phyloP scores from a whole-genome alignment of 2,329 filamentous ascomycete genomes.

The Aspergillus quadrilineatus region DNA sequence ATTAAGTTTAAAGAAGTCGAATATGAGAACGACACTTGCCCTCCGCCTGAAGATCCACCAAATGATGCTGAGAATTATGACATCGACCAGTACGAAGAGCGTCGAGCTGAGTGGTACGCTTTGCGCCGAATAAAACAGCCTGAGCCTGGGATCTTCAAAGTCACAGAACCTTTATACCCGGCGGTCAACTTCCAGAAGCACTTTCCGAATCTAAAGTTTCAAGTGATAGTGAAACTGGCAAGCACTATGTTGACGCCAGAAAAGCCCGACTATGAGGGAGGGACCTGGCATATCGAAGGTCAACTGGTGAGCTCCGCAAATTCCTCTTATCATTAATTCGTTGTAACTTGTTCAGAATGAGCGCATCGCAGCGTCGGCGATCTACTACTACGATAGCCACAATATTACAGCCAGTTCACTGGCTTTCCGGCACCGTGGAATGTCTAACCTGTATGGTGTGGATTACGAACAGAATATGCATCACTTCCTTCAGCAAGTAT shows the following conservation, averaged over 20 bases:
- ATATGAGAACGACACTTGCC: neutral
- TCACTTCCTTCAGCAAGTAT: constrained; percentile 1
- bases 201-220: constrained; percentile 4
- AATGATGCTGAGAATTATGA: neutral
- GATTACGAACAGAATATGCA: neutral
- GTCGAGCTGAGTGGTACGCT: neutral
- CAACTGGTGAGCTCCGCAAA: constrained; percentile 14
- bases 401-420: constrained; percentile 59
- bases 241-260: constrained; percentile 61
- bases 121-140: neutral
- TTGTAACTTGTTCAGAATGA: constrained; percentile 48
- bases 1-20: neutral
- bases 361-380: constrained; percentile 61
- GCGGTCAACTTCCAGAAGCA: neutral
- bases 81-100: neutral
- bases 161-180: neutral
- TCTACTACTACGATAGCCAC: constrained; percentile 64
- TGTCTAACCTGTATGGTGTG: neutral
- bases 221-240: constrained; percentile 61
- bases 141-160: neutral
- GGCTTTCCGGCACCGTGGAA: constrained; percentile 48
- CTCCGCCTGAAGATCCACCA: neutral
- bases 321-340: neutral
- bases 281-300: constrained; percentile 49
- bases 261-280: constrained; percentile 54